Conservation (phyloP, 805 yeast genomes). For the Suhomyces pyralidae region DNA sequence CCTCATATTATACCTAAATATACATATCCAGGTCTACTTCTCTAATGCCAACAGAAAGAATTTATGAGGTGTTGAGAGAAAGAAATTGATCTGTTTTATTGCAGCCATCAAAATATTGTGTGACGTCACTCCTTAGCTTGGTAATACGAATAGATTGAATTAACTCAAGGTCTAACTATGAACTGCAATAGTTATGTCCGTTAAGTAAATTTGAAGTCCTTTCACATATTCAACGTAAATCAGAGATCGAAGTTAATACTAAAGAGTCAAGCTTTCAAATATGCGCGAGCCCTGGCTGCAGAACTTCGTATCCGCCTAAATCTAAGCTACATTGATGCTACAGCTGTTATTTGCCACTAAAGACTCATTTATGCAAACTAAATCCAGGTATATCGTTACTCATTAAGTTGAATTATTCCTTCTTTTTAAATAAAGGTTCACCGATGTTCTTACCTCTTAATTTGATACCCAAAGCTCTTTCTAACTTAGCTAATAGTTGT, state of each 20-base stretch:
- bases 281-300: background rate
- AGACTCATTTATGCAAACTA: background rate
- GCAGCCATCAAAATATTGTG: background rate
- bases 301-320: background rate
- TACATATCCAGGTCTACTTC: background rate
- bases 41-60: background rate
- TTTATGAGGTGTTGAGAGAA: too few relatives aligned
- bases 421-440: slow-evolving; percentile 68
- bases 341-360: background rate
- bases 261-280: background rate
- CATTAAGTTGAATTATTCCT: slow-evolving; percentile 27
- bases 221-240: too few relatives aligned
- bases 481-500: slow-evolving; percentile 87
- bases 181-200: too few relatives aligned
- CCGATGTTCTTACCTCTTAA: slow-evolving; percentile 96
- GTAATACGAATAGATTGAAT: background rate
- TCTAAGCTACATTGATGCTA: background rate
- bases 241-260: background rate
- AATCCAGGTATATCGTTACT: slow-evolving; percentile 1
- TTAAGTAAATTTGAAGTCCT: too few relatives aligned
- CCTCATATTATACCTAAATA: background rate
- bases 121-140: background rate
- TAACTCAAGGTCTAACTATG: background rate
- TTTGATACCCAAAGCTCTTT: slow-evolving; percentile 90
- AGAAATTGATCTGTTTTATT: background rate